These are phyloP conservation scores for Sutorius australiensis DNA, from an alignment of 768 basidiomycete genomes.

Conservation along the genomic window DNA sequence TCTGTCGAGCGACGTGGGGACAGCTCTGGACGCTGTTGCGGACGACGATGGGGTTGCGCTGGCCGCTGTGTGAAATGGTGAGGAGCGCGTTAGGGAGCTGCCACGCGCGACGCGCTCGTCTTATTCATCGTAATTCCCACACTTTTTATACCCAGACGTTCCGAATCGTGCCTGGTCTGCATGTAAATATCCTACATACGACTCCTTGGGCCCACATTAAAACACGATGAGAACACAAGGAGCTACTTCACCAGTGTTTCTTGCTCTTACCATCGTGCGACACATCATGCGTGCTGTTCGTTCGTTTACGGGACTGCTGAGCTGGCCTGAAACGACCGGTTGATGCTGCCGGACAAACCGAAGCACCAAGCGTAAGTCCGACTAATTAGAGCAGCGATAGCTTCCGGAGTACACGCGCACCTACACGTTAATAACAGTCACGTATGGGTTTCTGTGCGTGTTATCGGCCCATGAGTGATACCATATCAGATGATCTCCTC, in stretches of 20 bases:
- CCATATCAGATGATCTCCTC: slow-evolving; percentile 19
- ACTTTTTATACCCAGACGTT: slow-evolving; percentile 23
- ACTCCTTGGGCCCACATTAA: slow-evolving; percentile 9
- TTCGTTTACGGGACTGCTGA: slow-evolving; percentile 1
- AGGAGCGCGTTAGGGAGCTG: slow-evolving; percentile 38
- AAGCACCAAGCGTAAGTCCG: slow-evolving; percentile 22
- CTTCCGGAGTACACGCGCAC: slow-evolving; percentile 25
- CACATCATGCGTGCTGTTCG: background rate
- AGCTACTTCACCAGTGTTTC: background rate
- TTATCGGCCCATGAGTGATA: slow-evolving; percentile 9
- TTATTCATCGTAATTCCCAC: slow-evolving; percentile 37
- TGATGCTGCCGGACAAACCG: slow-evolving; percentile 8
- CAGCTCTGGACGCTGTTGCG: slow-evolving; percentile 27
- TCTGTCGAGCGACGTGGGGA: slow-evolving; percentile 5
- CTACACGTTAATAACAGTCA: slow-evolving; percentile 17
- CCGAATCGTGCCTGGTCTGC: slow-evolving; percentile 19
- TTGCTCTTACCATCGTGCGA: slow-evolving; percentile 3
- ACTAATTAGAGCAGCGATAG: slow-evolving; percentile 24
- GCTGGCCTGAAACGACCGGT: slow-evolving; percentile 15
- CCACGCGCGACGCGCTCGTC: slow-evolving; percentile 36
- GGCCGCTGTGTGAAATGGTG: slow-evolving; percentile 36
- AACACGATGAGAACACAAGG: slow-evolving; percentile 15
- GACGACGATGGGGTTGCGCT: slow-evolving; percentile 33
- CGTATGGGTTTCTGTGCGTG: slow-evolving; percentile 6
- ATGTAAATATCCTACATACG: slow-evolving; percentile 14